These are phyloP conservation scores for Suillus luteus DNA, from an alignment of 768 basidiomycete species.

Conservation along the genomic window DNA sequence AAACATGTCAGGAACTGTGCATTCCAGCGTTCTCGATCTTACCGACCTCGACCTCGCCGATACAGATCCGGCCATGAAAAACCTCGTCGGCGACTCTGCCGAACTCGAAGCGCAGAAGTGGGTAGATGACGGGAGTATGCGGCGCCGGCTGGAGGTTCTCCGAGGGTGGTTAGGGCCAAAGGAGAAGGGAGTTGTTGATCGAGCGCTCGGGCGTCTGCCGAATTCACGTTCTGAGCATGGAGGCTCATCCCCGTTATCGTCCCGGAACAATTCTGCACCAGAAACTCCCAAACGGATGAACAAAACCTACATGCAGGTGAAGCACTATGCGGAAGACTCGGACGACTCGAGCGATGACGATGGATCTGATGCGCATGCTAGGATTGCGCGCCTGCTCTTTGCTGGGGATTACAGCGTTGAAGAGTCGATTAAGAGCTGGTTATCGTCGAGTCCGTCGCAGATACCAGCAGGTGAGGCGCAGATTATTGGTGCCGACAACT, in stretches of 20 bases:
- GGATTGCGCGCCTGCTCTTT: constrained; percentile 60
- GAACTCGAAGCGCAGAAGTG: constrained; percentile 52
- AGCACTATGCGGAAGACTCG: constrained; percentile 36
- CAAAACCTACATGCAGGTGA: neutral
- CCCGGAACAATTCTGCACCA: neutral
- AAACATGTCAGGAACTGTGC: constrained; percentile 10
- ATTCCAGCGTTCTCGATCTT: constrained; percentile 11
- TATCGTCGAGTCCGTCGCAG: constrained; percentile 19
- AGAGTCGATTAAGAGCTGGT: constrained; percentile 19
- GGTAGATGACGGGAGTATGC: constrained; percentile 51
- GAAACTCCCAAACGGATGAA: too few species aligned
- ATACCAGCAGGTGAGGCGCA: neutral
- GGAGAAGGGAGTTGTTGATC: constrained; percentile 39
- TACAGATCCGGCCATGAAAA: constrained; percentile 58
- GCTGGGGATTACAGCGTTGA: constrained; percentile 35
- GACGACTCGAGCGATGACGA: constrained; percentile 45
- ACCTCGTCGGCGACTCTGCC: constrained; percentile 60
- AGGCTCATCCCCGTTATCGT: neutral
- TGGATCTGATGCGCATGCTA: constrained; percentile 49
- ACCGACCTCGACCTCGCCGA: constrained; percentile 24
- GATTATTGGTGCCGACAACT: neutral
- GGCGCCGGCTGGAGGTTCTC: constrained; percentile 47
- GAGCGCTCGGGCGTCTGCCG: constrained; percentile 25
- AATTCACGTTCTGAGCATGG: neutral
- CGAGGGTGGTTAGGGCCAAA: constrained; percentile 43